phyloP scores from a whole-genome alignment of 345 rosid species.

The Mercurialis annua region DNA sequence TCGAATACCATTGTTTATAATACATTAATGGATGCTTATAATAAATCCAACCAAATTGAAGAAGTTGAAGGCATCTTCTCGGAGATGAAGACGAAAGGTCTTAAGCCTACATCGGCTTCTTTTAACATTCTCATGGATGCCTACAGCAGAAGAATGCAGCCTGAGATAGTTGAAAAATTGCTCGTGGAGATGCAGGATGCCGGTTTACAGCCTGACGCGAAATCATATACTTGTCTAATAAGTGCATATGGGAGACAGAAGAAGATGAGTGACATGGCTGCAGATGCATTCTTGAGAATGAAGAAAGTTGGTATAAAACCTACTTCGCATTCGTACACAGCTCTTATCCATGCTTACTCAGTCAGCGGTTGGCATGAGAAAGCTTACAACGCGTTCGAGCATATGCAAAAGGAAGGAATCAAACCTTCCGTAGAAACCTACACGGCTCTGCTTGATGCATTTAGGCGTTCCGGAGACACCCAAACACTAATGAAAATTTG shows the following conservation, averaged over 20 bases:
- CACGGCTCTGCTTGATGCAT: conserved; percentile 81
- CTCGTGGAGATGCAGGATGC: conserved; percentile 61
- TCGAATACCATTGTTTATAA: conserved; percentile 64
- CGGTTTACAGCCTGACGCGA: conserved; percentile 60
- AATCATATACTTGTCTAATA: conserved; percentile 69
- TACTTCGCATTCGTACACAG: conserved; percentile 72
- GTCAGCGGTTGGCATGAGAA: conserved; percentile 78
- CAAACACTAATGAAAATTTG: conserved; percentile 61
- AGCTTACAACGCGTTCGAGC: conserved; percentile 58
- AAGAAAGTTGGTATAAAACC: conserved; percentile 67
- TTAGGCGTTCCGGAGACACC: conserved; percentile 66
- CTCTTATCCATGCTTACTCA: conserved; percentile 88
- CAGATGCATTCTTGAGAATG: conserved; percentile 71
- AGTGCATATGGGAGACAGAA: conserved; percentile 76
- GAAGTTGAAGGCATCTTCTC: conserved; percentile 81
- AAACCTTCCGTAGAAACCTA: conserved; percentile 80
- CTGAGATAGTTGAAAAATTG: conserved; percentile 65
- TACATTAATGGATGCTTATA: conserved; percentile 76
- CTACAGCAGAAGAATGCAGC: conserved; percentile 88
- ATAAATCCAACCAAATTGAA: conserved; percentile 64
- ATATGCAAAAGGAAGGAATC: conserved; percentile 61
- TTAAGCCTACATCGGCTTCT: conserved; percentile 52
- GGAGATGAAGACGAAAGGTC: conserved; percentile 68
- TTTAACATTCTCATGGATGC: conserved; percentile 81
- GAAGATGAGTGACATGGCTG: conserved; percentile 82